These are phyloP conservation scores for Vitis riparia DNA, from an alignment of 164 flowering plant species.

Conservation along the genomic window DNA sequence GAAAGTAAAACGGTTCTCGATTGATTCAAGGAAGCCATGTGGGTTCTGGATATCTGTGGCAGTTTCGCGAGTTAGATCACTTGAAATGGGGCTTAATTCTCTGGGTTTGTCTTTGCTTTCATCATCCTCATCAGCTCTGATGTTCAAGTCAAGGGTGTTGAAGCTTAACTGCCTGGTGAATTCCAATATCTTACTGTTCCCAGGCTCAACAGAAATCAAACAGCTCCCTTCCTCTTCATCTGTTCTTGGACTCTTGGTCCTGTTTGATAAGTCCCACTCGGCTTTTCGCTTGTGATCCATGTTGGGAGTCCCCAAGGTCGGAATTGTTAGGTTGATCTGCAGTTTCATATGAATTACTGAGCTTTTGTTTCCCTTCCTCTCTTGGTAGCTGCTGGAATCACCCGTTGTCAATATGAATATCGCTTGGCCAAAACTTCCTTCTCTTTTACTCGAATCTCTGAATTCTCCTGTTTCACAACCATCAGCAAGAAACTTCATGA, in stretches of 20 bases:
- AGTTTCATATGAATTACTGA: constrained; percentile 51
- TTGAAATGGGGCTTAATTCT: constrained; percentile 41
- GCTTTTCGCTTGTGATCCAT: constrained; percentile 48
- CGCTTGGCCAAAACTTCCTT: constrained; percentile 13
- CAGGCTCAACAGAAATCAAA: constrained; percentile 5
- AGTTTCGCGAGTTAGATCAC: constrained; percentile 47
- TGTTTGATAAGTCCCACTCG: constrained; percentile 37
- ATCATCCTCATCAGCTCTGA: constrained; percentile 50
- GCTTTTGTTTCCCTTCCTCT: constrained; percentile 3
- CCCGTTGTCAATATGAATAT: constrained; percentile 45
- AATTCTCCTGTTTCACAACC: constrained; percentile 32
- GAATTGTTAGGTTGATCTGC: constrained; percentile 21
- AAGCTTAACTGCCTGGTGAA: constrained; percentile 51
- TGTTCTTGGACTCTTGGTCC: constrained; percentile 35
- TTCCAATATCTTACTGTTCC: constrained; percentile 19
- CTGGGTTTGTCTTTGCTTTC: constrained; percentile 22
- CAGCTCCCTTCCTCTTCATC: constrained; percentile 31
- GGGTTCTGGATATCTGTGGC: constrained; percentile 11
- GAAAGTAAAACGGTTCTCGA: constrained; percentile 40
- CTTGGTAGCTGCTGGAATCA: constrained; percentile 11
- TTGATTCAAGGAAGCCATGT: constrained; percentile 39
- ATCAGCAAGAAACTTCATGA: constrained; percentile 42
- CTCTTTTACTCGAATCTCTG: constrained; percentile 22
- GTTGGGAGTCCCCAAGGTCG: constrained; percentile 1
- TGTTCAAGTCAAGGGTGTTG: constrained; percentile 63